These are phyloP conservation scores for Hyaloperonospora arabidopsidis DNA, from an alignment of 352 stramenopile species.

Conservation along the genomic window DNA sequence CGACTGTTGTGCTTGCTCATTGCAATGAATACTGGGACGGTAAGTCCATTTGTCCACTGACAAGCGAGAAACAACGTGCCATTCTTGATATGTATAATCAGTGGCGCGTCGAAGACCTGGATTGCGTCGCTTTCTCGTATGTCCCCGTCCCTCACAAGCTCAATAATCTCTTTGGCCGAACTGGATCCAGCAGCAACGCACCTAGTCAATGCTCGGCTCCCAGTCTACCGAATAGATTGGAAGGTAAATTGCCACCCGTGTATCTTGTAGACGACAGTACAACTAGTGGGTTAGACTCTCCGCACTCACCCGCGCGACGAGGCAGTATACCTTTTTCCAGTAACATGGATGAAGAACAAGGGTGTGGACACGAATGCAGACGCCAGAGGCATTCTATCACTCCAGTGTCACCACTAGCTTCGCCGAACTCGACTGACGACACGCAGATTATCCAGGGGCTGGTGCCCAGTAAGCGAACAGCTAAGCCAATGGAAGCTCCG, in stretches of 20 bases:
- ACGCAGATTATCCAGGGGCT: constrained; percentile 15
- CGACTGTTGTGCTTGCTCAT: constrained; percentile 59
- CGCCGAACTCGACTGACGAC: constrained; percentile 25
- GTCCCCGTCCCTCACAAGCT: constrained; percentile 71
- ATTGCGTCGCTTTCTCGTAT: constrained; percentile 79
- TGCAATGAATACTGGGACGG: constrained; percentile 85
- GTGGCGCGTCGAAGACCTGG: constrained; percentile 80
- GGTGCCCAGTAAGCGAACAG: constrained; percentile 5
- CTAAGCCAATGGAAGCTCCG: constrained; percentile 21
- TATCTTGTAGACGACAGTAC: constrained; percentile 78
- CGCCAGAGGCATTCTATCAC: constrained; percentile 17
- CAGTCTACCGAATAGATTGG: constrained; percentile 10
- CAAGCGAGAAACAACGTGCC: constrained; percentile 60
- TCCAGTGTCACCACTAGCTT: constrained; percentile 24
- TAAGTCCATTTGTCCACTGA: constrained; percentile 81
- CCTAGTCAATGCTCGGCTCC: constrained; percentile 4
- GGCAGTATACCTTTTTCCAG: constrained; percentile 26
- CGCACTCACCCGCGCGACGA: constrained; percentile 21
- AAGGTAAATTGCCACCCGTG: constrained; percentile 46
- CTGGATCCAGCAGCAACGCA: constrained; percentile 15
- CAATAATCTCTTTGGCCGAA: constrained; percentile 40
- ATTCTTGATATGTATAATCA: constrained; percentile 88
- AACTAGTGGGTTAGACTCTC: constrained; percentile 37
- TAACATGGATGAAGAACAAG: constrained; percentile 30
- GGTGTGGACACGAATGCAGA: constrained; percentile 11